Evolutionary conservation across 805 yeast genomes (phyloP).

Genomic region (Metschnikowia chrysomelidarum): DNA sequence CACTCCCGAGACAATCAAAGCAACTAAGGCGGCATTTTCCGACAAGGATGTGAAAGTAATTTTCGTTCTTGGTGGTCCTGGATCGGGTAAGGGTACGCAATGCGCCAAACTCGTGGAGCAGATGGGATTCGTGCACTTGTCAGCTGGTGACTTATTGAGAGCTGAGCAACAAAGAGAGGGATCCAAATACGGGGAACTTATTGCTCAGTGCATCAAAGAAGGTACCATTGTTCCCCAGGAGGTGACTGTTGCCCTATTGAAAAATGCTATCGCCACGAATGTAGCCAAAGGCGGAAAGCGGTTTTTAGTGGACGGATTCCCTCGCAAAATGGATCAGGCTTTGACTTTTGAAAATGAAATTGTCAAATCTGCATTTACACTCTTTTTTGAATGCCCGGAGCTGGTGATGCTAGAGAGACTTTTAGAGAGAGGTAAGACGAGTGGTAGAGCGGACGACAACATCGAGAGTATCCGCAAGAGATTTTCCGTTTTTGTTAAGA

Average conservation of each 20-base stretch:
- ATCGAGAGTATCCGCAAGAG: constrained; percentile 87
- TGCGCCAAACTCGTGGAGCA: constrained; percentile 81
- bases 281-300: constrained; percentile 49
- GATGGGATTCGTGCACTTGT: constrained; percentile 78
- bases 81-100: constrained; percentile 97
- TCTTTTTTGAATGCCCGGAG: constrained; percentile 82
- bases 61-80: constrained; percentile 96
- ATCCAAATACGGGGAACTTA: constrained; percentile 81
- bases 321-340: constrained; percentile 98
- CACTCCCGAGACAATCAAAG: constrained; percentile 8
- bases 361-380: constrained; percentile 67
- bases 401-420: constrained; percentile 79
- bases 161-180: constrained; percentile 86
- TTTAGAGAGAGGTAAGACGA: constrained; percentile 88
- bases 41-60: constrained; percentile 72
- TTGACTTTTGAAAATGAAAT: constrained; percentile 79
- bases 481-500: constrained; percentile 79
- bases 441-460: constrained; percentile 93
- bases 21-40: constrained; percentile 45
- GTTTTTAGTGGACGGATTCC: constrained; percentile 93
- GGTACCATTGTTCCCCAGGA: constrained; percentile 94
- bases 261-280: constrained; percentile 69
- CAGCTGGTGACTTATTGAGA: constrained; percentile 95
- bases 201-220: constrained; percentile 78
- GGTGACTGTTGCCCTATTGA: constrained; percentile 79